Conservation (phyloP, 2,329 filamentous ascomycete genomes). For the Xylariales sp. region DNA sequence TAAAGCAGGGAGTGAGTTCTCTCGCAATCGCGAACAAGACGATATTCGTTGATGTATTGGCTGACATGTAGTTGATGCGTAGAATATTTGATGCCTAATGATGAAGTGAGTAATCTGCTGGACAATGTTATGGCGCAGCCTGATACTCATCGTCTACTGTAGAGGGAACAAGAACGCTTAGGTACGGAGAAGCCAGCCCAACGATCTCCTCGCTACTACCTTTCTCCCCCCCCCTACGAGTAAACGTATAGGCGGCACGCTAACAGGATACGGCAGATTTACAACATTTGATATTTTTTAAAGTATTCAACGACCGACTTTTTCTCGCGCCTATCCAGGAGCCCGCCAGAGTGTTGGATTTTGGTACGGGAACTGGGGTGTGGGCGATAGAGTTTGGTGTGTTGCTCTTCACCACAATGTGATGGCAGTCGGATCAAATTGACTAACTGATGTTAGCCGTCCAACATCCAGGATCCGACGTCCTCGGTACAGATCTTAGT, state of each 20-base stretch:
- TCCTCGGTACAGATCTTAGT: conserved; percentile 60
- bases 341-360: conserved; percentile 58
- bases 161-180: conserved; percentile 39
- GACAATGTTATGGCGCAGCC: not conserved
- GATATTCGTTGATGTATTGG: not conserved
- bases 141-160: conserved; percentile 18
- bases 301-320: conserved; percentile 57
- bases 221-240: not conserved
- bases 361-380: conserved; percentile 64
- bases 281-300: conserved; percentile 50
- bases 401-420: not conserved
- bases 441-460: conserved; percentile 48
- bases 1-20: conserved; percentile 44
- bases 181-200: conserved; percentile 21
- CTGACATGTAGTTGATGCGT: not conserved
- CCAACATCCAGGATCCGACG: conserved; percentile 53
- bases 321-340: conserved; percentile 57
- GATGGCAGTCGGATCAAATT: not conserved
- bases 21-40: not conserved
- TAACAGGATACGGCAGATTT: conserved; percentile 50
- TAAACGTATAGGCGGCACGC: not conserved
- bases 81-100: conserved; percentile 46
- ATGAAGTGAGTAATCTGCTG: conserved; percentile 35
- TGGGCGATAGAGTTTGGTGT: conserved; percentile 64
- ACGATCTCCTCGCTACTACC: not conserved